Conservation (phyloP, 2,329 filamentous ascomycete genomes). For the Blumeria graminis region DNA sequence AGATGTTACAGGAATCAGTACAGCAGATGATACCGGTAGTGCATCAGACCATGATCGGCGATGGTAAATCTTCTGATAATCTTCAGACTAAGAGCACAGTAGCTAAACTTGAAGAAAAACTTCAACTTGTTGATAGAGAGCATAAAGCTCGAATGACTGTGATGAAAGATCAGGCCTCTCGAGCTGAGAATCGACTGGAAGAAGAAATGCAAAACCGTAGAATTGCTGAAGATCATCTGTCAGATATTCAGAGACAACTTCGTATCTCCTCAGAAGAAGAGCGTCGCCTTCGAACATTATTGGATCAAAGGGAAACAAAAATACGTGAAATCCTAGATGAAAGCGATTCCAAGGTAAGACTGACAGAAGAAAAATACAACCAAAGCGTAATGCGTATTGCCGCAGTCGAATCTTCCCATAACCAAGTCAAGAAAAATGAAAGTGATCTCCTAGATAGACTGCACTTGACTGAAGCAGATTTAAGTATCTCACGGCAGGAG, state of each 20-base stretch:
- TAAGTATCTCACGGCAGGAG: slow-evolving; percentile 30
- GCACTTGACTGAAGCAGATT: slow-evolving; percentile 27
- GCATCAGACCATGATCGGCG: no score
- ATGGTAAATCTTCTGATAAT: slow-evolving; percentile 15
- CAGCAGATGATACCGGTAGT: slow-evolving; percentile 26
- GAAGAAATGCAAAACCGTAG: slow-evolving; percentile 37
- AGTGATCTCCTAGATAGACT: slow-evolving; percentile 31
- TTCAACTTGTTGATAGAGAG: slow-evolving; percentile 31
- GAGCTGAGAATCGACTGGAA: slow-evolving; percentile 38
- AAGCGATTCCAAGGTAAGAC: slow-evolving; percentile 40
- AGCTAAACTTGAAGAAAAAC: slow-evolving; percentile 34
- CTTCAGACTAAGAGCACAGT: slow-evolving; percentile 8
- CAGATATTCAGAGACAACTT: slow-evolving; percentile 46
- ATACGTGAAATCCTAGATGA: slow-evolving; percentile 45
- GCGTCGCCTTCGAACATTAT: slow-evolving; percentile 36
- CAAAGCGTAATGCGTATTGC: slow-evolving; percentile 36
- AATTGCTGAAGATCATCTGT: slow-evolving; percentile 45
- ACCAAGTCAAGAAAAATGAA: slow-evolving; percentile 27
- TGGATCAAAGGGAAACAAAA: slow-evolving; percentile 44
- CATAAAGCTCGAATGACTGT: slow-evolving; percentile 19
- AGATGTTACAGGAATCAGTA: slow-evolving; percentile 38
- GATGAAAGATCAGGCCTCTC: slow-evolving; percentile 40
- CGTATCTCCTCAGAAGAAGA: slow-evolving; percentile 50
- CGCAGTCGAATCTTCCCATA: slow-evolving; percentile 44
- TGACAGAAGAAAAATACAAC: slow-evolving; percentile 28